Conservation (phyloP, 768 basidiomycete species). For the Brasilioporus rufonigricans region DNA sequence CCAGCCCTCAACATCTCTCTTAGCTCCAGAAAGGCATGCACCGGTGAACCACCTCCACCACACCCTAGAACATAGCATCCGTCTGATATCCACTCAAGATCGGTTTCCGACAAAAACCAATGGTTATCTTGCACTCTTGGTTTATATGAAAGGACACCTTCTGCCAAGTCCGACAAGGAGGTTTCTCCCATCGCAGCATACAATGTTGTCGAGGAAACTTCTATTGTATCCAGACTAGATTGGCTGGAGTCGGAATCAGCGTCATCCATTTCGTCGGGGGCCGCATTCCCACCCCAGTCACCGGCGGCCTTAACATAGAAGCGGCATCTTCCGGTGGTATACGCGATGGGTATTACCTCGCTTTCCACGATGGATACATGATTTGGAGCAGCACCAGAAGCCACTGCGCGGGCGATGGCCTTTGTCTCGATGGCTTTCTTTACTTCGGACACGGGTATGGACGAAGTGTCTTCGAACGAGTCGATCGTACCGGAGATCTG, state of each 20-base stretch:
- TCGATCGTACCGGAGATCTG: conserved; percentile 46
- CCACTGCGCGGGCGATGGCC: conserved; percentile 44
- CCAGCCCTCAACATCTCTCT: conserved; percentile 55
- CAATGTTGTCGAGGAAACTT: neutral
- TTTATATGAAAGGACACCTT: conserved; percentile 36
- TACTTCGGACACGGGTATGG: conserved; percentile 31
- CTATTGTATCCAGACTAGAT: conserved; percentile 3
- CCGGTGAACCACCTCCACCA: conserved; percentile 62
- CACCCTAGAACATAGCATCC: conserved; percentile 63
- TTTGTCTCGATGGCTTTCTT: conserved; percentile 34
- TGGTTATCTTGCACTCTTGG: conserved; percentile 33
- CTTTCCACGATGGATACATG: conserved; percentile 53
- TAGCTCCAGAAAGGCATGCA: conserved; percentile 48
- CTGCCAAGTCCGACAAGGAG: conserved; percentile 11
- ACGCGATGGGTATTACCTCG: conserved; percentile 46
- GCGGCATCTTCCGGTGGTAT: conserved; percentile 33
- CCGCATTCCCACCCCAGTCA: conserved; percentile 36
- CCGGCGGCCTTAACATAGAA: conserved; percentile 63
- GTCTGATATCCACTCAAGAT: conserved; percentile 58
- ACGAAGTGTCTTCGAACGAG: conserved; percentile 42
- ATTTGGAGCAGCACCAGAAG: conserved; percentile 42
- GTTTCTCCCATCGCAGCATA: conserved; percentile 10
- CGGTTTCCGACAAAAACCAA: conserved; percentile 47
- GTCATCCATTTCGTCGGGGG: conserved; percentile 21
- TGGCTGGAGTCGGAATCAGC: neutral